Evolutionary conservation across 75 land plant species (phyloP), one percentile per base, ranked within the genome.

Genomic region (Gnetum montanum): DNA sequence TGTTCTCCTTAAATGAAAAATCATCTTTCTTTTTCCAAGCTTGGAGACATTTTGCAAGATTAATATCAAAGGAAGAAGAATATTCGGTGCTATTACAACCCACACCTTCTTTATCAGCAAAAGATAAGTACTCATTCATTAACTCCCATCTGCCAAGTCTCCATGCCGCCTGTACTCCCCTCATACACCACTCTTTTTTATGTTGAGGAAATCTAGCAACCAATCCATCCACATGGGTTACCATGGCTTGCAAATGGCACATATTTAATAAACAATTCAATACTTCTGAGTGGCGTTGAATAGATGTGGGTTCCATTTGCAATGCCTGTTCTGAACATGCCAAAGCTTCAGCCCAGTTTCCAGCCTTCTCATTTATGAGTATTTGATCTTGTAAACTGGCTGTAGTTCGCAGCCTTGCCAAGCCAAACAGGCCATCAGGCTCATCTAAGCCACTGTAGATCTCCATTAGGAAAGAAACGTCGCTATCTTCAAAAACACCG

Each of bases 81-180:
- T 31, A 70, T 63, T 79, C 87, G 33, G 71, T 60, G 54, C 80
- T 78, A 62, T 71, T 75, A 43, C 47, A 52, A 27, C 72, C 56
- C 35, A 69, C 58, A 27, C 80, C 66, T 45, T 90, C 91, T 38
- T 60, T 59, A 59, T 74, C 75, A 54, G 93, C 97, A 18, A 81
- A 83, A 60, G 43, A 55, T 48, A 90, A 72, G 73, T 90, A 95
- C 57, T 95, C 97, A 60, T 82, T 82, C 73, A 95, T 74, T 56
- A 95, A 61, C 18, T 83, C 85, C 99, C 97, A 90, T 54, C 84
- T 80, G 6, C 97, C 89, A 58, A 95, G 87, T 66, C 99, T 83
- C 99, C 97, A 95, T 45, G 97, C 97, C 45, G 99, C 99, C 59
- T 95, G 99, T 37, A 90, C 77, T 29, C 97, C 99, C 49, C 82